Percentiles rank a stretch among this genome's conserved stretches.
Conservation (phyloP, 352 stramenopile genomes). For the Globisporangium rhizosaccharum region DNA sequence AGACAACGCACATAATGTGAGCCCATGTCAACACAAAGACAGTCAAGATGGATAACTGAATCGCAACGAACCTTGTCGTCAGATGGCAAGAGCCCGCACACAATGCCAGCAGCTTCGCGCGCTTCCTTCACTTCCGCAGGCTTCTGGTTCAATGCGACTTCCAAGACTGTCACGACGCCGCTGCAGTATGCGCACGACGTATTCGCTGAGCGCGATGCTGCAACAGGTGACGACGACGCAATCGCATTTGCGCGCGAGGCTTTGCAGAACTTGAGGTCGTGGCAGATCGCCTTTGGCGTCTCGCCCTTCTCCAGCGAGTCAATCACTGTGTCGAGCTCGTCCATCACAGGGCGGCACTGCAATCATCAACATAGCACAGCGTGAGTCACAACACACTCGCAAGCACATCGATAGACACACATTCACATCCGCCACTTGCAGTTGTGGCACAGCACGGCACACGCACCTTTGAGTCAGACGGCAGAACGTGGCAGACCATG, state of each 20-base stretch:
- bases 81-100: conserved; percentile 56
- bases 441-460: background rate
- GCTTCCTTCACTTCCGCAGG: conserved; percentile 58
- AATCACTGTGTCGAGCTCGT: conserved; percentile 53
- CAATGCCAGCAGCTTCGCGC: conserved; percentile 51
- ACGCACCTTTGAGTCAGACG: conserved; percentile 52
- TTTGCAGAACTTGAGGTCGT: conserved; percentile 58
- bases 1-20: background rate
- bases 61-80: conserved; percentile 46
- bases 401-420: background rate
- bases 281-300: conserved; percentile 48
- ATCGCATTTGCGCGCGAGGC: background rate
- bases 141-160: conserved; percentile 47
- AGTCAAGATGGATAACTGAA: background rate
- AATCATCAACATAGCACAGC: conserved; percentile 10
- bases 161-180: conserved; percentile 54
- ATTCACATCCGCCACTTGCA: background rate
- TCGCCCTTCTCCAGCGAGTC: conserved; percentile 64
- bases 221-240: background rate
- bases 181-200: conserved; percentile 61
- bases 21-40: too few species aligned
- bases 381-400: conserved; percentile 8
- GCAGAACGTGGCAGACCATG: conserved; percentile 53
- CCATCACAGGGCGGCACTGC: conserved; percentile 59
- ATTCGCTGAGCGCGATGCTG: conserved; percentile 2